Conservation (phyloP, 1,139 yeast species). For the Taphrina betulina region DNA sequence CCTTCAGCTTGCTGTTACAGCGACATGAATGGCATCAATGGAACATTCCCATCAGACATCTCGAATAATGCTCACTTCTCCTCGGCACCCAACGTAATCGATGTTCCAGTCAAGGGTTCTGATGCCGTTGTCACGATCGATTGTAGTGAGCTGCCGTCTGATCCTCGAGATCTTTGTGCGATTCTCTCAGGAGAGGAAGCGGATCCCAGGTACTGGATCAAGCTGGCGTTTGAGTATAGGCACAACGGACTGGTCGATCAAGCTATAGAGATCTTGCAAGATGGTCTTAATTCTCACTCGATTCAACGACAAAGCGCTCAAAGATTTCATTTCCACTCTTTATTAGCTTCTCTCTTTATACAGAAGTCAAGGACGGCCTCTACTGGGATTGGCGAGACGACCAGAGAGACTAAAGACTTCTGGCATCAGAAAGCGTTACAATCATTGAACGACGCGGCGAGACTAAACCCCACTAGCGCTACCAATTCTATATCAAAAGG, state of each 20-base stretch:
- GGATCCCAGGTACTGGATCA: conserved; percentile 68
- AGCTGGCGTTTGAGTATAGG: conserved; percentile 62
- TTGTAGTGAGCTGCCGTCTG: conserved; percentile 77
- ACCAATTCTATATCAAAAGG: conserved; percentile 62
- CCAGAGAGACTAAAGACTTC: conserved; percentile 41
- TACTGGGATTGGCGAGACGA: conserved; percentile 34
- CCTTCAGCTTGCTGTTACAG: no score
- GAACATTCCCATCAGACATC: no score
- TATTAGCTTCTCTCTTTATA: conserved; percentile 72
- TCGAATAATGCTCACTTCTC: no score
- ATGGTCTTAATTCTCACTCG: conserved; percentile 53
- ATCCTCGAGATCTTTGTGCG: conserved; percentile 75
- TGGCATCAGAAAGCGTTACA: conserved; percentile 45
- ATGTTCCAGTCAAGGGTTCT: conserved; percentile 63
- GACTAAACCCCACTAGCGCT: conserved; percentile 49
- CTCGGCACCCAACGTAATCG: conserved; percentile 50
- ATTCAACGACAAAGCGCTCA: conserved; percentile 50
- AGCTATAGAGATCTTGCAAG: conserved; percentile 62
- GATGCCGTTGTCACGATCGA: conserved; percentile 71
- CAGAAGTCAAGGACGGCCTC: conserved; percentile 50
- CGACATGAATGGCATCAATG: no score
- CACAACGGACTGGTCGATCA: conserved; percentile 59
- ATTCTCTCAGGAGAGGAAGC: conserved; percentile 78
- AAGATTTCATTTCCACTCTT: conserved; percentile 57
- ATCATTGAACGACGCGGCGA: conserved; percentile 44